These are phyloP conservation scores for Fusarium sp. DNA, from an alignment of 2,329 filamentous ascomycete genomes.

Conservation along the genomic window DNA sequence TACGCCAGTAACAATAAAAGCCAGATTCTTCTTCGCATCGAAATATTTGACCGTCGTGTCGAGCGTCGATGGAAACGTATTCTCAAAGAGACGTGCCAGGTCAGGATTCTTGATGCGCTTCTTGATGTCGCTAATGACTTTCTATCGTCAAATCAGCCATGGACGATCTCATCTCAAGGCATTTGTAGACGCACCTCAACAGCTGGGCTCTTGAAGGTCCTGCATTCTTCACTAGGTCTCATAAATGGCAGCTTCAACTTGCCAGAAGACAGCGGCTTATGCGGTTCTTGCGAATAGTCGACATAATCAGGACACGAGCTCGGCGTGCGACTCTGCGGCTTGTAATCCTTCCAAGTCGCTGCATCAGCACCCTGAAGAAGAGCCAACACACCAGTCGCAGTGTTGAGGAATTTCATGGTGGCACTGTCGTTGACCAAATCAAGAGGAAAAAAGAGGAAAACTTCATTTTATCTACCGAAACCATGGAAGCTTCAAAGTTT, in stretches of 20 bases:
- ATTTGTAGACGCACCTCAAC: neutral
- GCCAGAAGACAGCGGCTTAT: neutral
- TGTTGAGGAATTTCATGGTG: neutral
- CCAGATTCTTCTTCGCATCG: neutral
- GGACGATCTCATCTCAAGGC: fast-evolving
- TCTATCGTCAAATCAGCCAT: neutral
- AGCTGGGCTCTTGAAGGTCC: slow-evolving; percentile 18
- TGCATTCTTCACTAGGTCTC: slow-evolving; percentile 23
- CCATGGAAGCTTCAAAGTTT: neutral
- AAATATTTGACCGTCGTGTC: slow-evolving; percentile 28
- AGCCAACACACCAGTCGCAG: neutral
- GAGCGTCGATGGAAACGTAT: slow-evolving; percentile 7
- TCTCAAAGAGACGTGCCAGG: slow-evolving; percentile 22
- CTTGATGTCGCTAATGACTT: slow-evolving; percentile 22
- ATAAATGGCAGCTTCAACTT: slow-evolving; percentile 12
- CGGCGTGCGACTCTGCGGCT: slow-evolving; percentile 6
- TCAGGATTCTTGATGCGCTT: slow-evolving; percentile 16
- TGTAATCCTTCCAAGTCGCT: slow-evolving; percentile 3
- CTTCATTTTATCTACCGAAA: neutral
- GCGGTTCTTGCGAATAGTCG: slow-evolving; percentile 6
- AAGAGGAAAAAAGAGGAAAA: neutral
- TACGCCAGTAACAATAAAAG: slow-evolving; percentile 20
- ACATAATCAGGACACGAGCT: slow-evolving; percentile 19
- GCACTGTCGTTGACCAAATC: fast-evolving
- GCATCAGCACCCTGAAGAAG: neutral